phyloP scores from a whole-genome alignment of 805 yeast species.

The Candida insectalens region DNA sequence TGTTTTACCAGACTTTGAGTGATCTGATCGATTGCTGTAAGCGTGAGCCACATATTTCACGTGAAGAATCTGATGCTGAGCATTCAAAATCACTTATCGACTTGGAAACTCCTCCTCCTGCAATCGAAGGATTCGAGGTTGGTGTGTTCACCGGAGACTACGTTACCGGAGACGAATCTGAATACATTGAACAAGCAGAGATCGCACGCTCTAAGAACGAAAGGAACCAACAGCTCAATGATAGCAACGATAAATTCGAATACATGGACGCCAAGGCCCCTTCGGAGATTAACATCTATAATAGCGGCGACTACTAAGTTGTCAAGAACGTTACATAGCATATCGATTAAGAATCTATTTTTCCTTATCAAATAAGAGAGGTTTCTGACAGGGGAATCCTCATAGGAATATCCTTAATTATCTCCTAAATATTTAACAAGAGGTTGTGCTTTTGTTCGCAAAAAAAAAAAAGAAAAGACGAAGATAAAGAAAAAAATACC shows the following conservation, averaged over 20 bases:
- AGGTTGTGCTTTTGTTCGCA: too few species aligned
- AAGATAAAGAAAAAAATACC: too few species aligned
- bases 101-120: constrained; percentile 14
- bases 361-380: too few species aligned
- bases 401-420: too few species aligned
- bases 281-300: constrained; percentile 46
- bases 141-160: constrained; percentile 96
- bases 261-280: constrained; percentile 72
- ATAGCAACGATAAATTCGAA: constrained; percentile 32
- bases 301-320: constrained; percentile 39
- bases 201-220: constrained; percentile 72
- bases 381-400: too few species aligned
- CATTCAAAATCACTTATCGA: constrained; percentile 24
- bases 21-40: constrained; percentile 79
- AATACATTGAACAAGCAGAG: constrained; percentile 75
- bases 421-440: too few species aligned
- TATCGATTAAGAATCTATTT: too few species aligned
- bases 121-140: constrained; percentile 67
- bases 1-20: constrained; percentile 76
- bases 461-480: too few species aligned
- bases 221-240: constrained; percentile 50
- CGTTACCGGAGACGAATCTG: constrained; percentile 87
- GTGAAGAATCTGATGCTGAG: constrained; percentile 24
- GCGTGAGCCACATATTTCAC: constrained; percentile 20
- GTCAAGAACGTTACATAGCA: background rate